Conservation (phyloP, 805 yeast species). For the Wickerhamomyces sydowiorum region DNA sequence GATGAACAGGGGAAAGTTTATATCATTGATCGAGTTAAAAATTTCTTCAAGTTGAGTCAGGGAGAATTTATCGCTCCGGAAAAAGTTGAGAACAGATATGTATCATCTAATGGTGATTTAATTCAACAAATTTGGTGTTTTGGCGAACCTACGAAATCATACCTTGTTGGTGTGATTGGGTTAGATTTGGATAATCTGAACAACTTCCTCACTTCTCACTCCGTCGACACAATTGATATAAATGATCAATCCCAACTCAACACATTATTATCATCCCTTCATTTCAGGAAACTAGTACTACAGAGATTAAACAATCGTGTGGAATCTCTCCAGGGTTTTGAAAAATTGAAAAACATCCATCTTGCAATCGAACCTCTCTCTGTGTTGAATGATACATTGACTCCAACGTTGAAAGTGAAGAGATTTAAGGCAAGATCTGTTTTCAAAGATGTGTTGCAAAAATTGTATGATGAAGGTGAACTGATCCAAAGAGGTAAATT, state of each 20-base stretch:
- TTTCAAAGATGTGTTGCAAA: constrained; percentile 33
- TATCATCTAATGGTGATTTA: constrained; percentile 34
- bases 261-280: constrained; percentile 1
- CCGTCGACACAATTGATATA: constrained; percentile 2
- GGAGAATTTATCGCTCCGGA: constrained; percentile 61
- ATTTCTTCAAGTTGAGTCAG: constrained; percentile 53
- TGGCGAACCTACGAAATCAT: constrained; percentile 47
- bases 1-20: constrained; percentile 40
- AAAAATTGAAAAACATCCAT: constrained; percentile 49
- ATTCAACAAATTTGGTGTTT: constrained; percentile 45
- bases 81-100: constrained; percentile 51
- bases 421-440: constrained; percentile 42
- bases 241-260: constrained; percentile 1
- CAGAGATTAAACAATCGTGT: not conserved
- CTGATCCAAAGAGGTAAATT: not conserved
- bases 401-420: constrained; percentile 60
- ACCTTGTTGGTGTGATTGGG: constrained; percentile 49
- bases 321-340: constrained; percentile 47
- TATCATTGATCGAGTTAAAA: constrained; percentile 60
- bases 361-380: constrained; percentile 55
- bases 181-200: constrained; percentile 32
- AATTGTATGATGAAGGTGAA: constrained; percentile 44
- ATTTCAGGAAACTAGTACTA: constrained; percentile 2
- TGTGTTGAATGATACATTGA: constrained; percentile 51
- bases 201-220: not conserved